Evolutionary conservation across 495 filamentous ascomycete genomes (phyloP).

Genomic region (Penicillium antarcticum): DNA sequence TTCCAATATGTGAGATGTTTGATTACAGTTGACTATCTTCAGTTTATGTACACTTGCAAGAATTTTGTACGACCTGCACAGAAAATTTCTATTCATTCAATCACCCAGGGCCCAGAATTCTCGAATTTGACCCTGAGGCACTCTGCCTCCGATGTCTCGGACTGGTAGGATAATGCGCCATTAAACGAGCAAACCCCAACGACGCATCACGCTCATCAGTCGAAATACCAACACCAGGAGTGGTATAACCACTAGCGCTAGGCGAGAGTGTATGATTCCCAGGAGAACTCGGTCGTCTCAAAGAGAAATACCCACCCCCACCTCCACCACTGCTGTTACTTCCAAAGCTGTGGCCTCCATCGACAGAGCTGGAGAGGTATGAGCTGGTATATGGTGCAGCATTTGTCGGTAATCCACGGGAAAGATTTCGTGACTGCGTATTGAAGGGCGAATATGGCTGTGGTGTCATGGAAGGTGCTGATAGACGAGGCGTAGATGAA

Average conservation of each 20-base stretch:
- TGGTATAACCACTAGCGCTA: conserved; percentile 22
- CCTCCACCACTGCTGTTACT: conserved; percentile 2
- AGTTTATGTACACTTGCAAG: no score
- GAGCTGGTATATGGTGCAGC: background rate
- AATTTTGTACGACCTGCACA: no score
- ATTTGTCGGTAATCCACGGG: conserved; percentile 3
- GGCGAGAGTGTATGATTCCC: conserved; percentile 10
- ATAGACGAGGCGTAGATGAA: conserved; percentile 8
- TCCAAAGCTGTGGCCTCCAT: conserved; percentile 1
- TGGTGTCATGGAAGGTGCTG: conserved; percentile 22
- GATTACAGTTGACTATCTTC: no score
- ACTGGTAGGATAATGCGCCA: conserved; percentile 30
- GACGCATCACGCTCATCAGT: conserved; percentile 25
- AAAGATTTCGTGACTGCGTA: conserved; percentile 2
- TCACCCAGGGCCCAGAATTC: background rate
- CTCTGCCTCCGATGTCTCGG: conserved; percentile 29
- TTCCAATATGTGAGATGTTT: no score
- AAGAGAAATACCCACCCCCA: conserved; percentile 28
- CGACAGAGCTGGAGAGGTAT: background rate
- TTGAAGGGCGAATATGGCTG: conserved; percentile 15
- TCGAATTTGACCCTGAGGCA: conserved; percentile 26
- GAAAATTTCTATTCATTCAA: no score
- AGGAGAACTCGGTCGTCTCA: conserved; percentile 11
- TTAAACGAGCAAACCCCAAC: conserved; percentile 12
- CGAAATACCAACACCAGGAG: conserved; percentile 16